phyloP scores from a whole-genome alignment of 257 asterid species.

The Petunia axillaris region DNA sequence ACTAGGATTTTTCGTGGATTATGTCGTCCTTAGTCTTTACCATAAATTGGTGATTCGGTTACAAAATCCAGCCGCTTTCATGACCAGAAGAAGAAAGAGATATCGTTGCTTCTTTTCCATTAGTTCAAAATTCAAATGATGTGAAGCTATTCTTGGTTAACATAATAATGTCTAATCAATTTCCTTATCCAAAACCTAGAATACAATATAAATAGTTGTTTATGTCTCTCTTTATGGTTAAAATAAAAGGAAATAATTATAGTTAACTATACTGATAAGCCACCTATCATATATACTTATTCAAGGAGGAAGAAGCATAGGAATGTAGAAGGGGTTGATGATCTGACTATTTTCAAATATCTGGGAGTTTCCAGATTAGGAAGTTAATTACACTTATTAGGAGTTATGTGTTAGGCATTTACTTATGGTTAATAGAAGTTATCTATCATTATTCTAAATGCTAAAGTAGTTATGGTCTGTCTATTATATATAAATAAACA shows the following conservation, averaged over 20 bases:
- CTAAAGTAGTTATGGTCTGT: no score
- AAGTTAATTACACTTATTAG: no score
- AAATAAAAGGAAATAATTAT: background rate
- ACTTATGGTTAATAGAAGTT: no score
- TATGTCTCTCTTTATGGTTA: background rate
- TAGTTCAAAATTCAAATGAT: background rate
- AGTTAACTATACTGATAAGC: no score
- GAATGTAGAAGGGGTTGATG: no score
- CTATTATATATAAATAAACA: no score
- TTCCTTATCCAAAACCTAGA: background rate
- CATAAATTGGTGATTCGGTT: background rate
- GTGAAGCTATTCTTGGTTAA: background rate
- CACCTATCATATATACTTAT: no score
- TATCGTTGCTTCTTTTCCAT: background rate
- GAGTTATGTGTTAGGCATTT: no score
- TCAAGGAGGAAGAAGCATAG: no score
- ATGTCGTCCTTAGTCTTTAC: background rate
- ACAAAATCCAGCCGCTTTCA: background rate
- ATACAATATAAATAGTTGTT: background rate
- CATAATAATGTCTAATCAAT: background rate
- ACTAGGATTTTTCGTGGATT: background rate
- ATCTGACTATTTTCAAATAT: no score
- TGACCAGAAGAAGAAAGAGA: background rate
- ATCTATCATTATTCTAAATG: no score
- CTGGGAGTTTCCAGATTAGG: no score